A percentile compares a stretch with the other conserved stretches of the same genome.
Conservation (phyloP, 2,329 filamentous ascomycete species). For the Didymella pinodella region DNA sequence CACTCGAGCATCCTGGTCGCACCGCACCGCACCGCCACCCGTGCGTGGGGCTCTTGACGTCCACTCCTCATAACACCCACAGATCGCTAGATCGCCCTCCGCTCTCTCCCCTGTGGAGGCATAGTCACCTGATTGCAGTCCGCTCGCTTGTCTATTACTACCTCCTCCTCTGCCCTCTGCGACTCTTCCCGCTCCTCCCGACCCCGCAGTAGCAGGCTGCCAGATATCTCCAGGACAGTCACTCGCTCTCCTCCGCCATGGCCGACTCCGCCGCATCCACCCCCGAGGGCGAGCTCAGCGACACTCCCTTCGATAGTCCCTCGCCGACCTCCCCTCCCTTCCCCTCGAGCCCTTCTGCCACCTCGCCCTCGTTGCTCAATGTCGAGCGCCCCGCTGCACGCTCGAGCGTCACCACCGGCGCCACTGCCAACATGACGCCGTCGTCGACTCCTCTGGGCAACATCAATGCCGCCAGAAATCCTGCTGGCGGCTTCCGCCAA, state of each 20-base stretch:
- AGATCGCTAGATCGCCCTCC: constrained; percentile 26
- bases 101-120: constrained; percentile 22
- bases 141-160: constrained; percentile 17
- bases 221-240: constrained; percentile 8
- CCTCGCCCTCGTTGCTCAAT: constrained; percentile 32
- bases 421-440: constrained; percentile 68
- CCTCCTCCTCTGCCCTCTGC: constrained; percentile 14
- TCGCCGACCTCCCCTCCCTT: constrained; percentile 43
- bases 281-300: constrained; percentile 43
- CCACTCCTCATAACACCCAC: constrained; percentile 27
- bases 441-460: constrained; percentile 87
- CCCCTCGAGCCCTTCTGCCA: constrained; percentile 33
- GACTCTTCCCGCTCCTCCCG: constrained; percentile 12
- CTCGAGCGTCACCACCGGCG: constrained; percentile 64
- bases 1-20: constrained; percentile 24
- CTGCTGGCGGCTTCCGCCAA: constrained; percentile 37
- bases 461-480: constrained; percentile 72
- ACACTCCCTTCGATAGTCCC: constrained; percentile 43
- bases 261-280: constrained; percentile 40
- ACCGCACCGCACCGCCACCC: constrained; percentile 36
- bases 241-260: constrained; percentile 32
- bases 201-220: constrained; percentile 31
- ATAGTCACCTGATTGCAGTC: constrained; percentile 24
- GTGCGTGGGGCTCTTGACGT: constrained; percentile 26
- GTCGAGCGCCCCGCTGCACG: constrained; percentile 62